Percentiles rank a stretch among this genome's conserved stretches.
These are phyloP conservation scores for Globisporangium yorkense DNA, from an alignment of 352 stramenopile genomes.

Conservation along the genomic window DNA sequence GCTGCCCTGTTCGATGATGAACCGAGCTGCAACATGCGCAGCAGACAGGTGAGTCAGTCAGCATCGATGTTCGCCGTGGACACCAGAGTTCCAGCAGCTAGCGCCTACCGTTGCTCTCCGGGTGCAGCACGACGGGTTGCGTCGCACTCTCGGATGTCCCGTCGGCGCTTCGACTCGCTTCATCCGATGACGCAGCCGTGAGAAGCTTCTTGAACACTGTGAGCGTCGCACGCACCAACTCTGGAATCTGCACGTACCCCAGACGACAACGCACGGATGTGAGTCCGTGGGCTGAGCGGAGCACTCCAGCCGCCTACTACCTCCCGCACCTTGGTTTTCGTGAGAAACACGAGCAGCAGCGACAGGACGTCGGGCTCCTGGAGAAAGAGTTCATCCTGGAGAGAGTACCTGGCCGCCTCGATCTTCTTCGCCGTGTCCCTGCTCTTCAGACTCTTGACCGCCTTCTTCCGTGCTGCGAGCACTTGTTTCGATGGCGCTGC, in stretches of 20 bases:
- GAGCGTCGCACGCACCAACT: constrained; percentile 33
- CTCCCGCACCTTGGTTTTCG: constrained; percentile 40
- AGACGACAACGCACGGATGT: background rate
- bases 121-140: constrained; percentile 15
- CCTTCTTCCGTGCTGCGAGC: constrained; percentile 40
- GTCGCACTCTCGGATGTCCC: background rate
- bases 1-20: constrained; percentile 32
- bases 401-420: constrained; percentile 46
- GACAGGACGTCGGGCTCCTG: constrained; percentile 51
- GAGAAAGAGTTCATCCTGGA: constrained; percentile 47
- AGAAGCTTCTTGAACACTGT: constrained; percentile 22
- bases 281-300: background rate
- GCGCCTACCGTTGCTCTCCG: constrained; percentile 34
- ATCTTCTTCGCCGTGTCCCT: constrained; percentile 64
- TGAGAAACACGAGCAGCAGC: constrained; percentile 40
- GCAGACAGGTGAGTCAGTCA: background rate
- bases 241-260: constrained; percentile 13
- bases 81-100: constrained; percentile 1
- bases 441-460: constrained; percentile 54
- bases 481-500: constrained; percentile 24
- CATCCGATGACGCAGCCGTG: background rate
- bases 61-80: too few species aligned
- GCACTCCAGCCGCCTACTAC: background rate
- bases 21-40: constrained; percentile 21
- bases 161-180: background rate